phyloP scores from a whole-genome alignment of 345 rosid species.

The Syzygium jambos region DNA sequence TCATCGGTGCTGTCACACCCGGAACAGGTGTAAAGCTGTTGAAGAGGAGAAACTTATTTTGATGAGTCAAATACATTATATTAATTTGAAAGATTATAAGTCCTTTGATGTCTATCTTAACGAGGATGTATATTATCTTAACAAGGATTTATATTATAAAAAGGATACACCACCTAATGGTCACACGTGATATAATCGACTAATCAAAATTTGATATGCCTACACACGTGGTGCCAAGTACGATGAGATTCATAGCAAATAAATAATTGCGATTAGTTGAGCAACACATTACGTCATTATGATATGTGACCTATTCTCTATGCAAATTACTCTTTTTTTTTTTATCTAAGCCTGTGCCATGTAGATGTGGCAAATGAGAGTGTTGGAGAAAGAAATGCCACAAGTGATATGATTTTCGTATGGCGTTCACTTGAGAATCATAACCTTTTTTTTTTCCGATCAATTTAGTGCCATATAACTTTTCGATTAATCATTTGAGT shows the following conservation, averaged over 20 bases:
- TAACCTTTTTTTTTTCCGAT: too few species aligned
- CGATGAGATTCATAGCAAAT: not conserved
- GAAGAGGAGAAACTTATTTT: not conserved
- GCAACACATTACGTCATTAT: not conserved
- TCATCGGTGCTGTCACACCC: slow-evolving; percentile 44
- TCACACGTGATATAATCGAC: not conserved
- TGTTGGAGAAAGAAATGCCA: too few species aligned
- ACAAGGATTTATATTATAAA: not conserved
- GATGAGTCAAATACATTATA: not conserved
- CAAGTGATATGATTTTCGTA: too few species aligned
- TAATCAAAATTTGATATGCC: not conserved
- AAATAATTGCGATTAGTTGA: not conserved
- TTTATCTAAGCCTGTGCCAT: fast-evolving
- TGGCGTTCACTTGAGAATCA: too few species aligned
- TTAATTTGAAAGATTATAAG: not conserved
- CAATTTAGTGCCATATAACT: too few species aligned
- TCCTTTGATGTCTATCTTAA: not conserved
- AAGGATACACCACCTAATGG: fast-evolving
- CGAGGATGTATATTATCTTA: not conserved
- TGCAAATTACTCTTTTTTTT: not conserved
- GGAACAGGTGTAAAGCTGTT: slow-evolving; percentile 47
- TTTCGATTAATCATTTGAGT: too few species aligned
- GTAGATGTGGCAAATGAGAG: not conserved
- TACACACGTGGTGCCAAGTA: fast-evolving
- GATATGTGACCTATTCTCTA: not conserved